Base-by-base conservation (phyloP, 2,329 filamentous ascomycete species). In the Colletotrichum liriopes region DNA sequence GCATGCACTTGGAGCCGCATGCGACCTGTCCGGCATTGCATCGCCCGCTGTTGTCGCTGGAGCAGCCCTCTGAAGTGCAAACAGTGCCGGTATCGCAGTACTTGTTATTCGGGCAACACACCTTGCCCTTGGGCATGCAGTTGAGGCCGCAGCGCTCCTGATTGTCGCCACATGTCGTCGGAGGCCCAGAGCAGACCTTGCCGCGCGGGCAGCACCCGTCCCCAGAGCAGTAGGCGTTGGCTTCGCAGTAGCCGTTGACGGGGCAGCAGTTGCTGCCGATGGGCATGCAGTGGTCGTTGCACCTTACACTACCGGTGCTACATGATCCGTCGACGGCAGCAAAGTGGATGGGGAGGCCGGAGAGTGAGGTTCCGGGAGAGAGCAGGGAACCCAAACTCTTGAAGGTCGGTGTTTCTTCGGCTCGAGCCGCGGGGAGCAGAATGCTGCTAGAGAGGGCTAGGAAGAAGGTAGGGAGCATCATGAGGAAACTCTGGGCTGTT, bases 1-100 rank as follows among this genome's bases (percentile, higher is more conserved):
- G 81, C 55, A 82, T 79, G 67, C 81, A 82, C n/a, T 66, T 78
- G 55, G 59, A 43, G 37, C 75, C 75, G 62, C 80, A 82, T 16
- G 72, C 60, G 9, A 71, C 75, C 51, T 78, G 74, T 54, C 76
- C 79, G 0, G 72, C n/a, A 8, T 59, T 59, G 20, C 79, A 80
- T 20, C 5, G 23, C 75, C 77, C 1, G 73, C 67, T 12, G 77
- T 74, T 11, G 65, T 20, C 63, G n/a, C 74, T 71, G 55, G 81
- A 82, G 74, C 81, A 82, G 26, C 80, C 80, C 6, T 74, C 72
- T 4, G 54, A 8, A 37, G 74, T 70, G 64, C 81, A 82, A 65
- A 76, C 76, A n/a, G 77, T 73, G 8, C 79, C 80, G 20, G 64
- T 32, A 12, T 78, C 75, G 73, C 81, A 82, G 72, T 78, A 81